Conservation (phyloP, 2,329 filamentous ascomycete genomes). For the Trichoderma atroviride region DNA sequence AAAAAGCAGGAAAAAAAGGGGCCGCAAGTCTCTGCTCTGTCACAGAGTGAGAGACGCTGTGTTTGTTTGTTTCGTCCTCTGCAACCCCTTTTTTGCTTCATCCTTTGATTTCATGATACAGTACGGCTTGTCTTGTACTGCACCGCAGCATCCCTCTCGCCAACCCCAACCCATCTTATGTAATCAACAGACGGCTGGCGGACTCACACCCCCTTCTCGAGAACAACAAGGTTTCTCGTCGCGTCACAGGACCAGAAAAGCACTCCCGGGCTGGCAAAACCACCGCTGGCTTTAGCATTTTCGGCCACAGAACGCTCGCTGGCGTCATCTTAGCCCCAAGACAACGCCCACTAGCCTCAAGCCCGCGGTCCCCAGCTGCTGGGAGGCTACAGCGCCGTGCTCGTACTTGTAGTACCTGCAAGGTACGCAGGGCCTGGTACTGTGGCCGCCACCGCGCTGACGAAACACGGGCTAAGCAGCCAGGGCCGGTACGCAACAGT, state of each 20-base stretch:
- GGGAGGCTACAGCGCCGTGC: background rate
- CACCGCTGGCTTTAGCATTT: background rate
- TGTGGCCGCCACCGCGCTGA: slow-evolving; percentile 5
- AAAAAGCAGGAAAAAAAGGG: background rate
- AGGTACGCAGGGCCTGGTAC: slow-evolving; percentile 6
- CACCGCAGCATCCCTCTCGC: background rate
- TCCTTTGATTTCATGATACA: background rate
- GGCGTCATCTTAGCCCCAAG: slow-evolving; percentile 1
- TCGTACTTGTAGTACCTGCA: slow-evolving; percentile 2
- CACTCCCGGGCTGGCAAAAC: background rate
- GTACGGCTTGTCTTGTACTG: background rate
- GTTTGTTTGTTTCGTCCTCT: background rate
- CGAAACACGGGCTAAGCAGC: slow-evolving; percentile 6
- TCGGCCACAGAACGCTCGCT: background rate
- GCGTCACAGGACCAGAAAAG: background rate
- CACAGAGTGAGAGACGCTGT: background rate
- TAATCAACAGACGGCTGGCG: background rate
- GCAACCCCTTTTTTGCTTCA: background rate
- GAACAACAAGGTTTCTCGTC: background rate
- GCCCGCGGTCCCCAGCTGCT: slow-evolving; percentile 3
- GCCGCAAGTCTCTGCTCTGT: background rate
- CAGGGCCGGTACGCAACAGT: slow-evolving; percentile 4
- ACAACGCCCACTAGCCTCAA: background rate
- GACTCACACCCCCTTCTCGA: background rate
- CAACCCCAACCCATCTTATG: background rate